Evolutionary conservation across 2,329 filamentous ascomycete genomes (phyloP).

Genomic region (Exserohilum turcica): DNA sequence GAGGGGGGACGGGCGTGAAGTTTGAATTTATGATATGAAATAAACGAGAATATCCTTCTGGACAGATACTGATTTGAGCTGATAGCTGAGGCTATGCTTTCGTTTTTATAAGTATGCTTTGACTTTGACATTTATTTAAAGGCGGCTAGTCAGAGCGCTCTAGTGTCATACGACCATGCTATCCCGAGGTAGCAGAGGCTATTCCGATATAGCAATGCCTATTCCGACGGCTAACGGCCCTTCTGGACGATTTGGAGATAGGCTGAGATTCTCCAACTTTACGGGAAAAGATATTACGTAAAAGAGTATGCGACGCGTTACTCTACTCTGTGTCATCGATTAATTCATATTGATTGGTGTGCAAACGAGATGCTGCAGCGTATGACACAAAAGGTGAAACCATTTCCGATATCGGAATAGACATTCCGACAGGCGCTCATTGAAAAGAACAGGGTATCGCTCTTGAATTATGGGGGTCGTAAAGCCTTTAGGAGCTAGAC

Average conservation of each 20-base stretch:
- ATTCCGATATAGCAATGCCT: neutral
- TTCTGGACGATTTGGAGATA: neutral
- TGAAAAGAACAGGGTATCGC: neutral
- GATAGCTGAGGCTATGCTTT: neutral
- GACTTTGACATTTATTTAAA: too few species aligned
- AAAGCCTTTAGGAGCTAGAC: neutral
- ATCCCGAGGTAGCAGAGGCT: slow-evolving; percentile 1
- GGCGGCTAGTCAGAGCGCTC: neutral
- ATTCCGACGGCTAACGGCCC: slow-evolving; percentile 21
- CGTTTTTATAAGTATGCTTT: too few species aligned
- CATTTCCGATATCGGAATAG: slow-evolving; percentile 18
- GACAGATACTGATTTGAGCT: too few species aligned
- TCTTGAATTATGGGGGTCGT: neutral
- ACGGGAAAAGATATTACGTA: neutral
- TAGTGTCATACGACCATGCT: neutral
- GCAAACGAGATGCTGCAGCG: neutral
- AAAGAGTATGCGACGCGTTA: neutral
- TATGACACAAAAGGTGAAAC: neutral
- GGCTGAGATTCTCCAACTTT: neutral
- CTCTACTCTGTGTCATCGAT: neutral
- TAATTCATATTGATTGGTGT: neutral
- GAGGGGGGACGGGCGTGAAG: too few species aligned
- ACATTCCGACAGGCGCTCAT: slow-evolving; percentile 1
- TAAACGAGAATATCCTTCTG: too few species aligned
- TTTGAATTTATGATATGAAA: too few species aligned